Evolutionary conservation across 2,329 filamentous ascomycete genomes (phyloP).

Genomic region (Botryotinia convoluta): DNA sequence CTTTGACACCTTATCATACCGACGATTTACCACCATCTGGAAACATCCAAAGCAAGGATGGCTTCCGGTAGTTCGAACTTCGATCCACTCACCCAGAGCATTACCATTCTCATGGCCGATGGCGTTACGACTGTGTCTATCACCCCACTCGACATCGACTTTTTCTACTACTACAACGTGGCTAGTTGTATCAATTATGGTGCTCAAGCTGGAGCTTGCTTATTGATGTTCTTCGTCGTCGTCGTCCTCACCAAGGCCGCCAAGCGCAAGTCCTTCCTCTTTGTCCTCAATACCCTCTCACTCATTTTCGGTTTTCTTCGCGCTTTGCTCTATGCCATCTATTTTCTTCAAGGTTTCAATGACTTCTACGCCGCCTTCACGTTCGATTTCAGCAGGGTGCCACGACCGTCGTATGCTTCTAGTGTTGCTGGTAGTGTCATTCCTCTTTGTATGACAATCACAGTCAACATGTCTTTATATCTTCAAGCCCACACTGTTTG

Average conservation of each 20-base stretch:
- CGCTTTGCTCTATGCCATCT: slow-evolving; percentile 47
- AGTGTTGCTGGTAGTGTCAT: slow-evolving; percentile 50
- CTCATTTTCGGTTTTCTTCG: slow-evolving; percentile 54
- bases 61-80: slow-evolving; percentile 35
- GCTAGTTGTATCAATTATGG: slow-evolving; percentile 55
- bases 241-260: slow-evolving; percentile 56
- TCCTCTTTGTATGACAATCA: slow-evolving; percentile 51
- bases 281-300: slow-evolving; percentile 57
- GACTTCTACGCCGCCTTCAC: slow-evolving; percentile 51
- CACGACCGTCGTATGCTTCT: slow-evolving; percentile 43
- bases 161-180: slow-evolving; percentile 47
- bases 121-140: slow-evolving; percentile 43
- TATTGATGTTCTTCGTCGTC: slow-evolving; percentile 56
- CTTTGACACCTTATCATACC: not conserved
- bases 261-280: slow-evolving; percentile 57
- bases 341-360: slow-evolving; percentile 51
- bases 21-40: not conserved
- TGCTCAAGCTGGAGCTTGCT: slow-evolving; percentile 57
- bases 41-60: not conserved
- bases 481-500: slow-evolving; percentile 64
- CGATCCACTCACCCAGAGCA: slow-evolving; percentile 50
- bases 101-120: slow-evolving; percentile 48
- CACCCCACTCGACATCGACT: slow-evolving; percentile 45
- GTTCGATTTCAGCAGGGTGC: slow-evolving; percentile 46
- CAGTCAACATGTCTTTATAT: slow-evolving; percentile 57